phyloP scores from a whole-genome alignment of 2,329 filamentous ascomycete genomes.

The Exophiala alcalophila region DNA sequence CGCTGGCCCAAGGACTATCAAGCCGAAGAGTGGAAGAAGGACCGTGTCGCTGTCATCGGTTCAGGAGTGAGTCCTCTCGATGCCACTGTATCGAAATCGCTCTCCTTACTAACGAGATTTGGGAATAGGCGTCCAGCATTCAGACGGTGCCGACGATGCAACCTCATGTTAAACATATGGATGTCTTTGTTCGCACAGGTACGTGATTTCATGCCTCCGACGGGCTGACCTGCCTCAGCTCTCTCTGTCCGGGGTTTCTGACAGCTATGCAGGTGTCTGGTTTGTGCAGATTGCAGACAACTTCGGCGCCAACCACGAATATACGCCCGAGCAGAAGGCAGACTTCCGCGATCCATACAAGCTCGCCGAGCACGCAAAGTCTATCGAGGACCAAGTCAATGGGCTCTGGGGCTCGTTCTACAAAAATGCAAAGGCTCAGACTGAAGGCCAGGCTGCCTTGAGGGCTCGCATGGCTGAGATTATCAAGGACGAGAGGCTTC shows the following conservation, averaged over 20 bases:
- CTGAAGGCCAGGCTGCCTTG: slow-evolving; percentile 39
- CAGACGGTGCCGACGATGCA: slow-evolving; percentile 50
- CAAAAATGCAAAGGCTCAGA: slow-evolving; percentile 42
- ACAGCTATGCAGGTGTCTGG: slow-evolving; percentile 28
- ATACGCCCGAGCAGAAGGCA: slow-evolving; percentile 42
- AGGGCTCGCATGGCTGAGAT: slow-evolving; percentile 47
- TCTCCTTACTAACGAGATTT: background rate
- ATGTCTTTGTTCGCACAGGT: slow-evolving; percentile 48
- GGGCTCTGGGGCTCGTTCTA: slow-evolving; percentile 49
- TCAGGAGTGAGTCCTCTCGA: slow-evolving; percentile 38
- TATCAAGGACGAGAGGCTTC: slow-evolving; percentile 51
- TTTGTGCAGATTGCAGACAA: slow-evolving; percentile 47
- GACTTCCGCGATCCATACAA: slow-evolving; percentile 41
- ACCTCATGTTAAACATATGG: slow-evolving; percentile 45
- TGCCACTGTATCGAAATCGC: slow-evolving; percentile 7
- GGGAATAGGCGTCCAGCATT: slow-evolving; percentile 36
- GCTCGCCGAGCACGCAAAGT: slow-evolving; percentile 45
- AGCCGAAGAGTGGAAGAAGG: slow-evolving; percentile 43
- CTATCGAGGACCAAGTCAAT: slow-evolving; percentile 49
- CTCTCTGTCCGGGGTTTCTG: background rate
- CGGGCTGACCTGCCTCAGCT: slow-evolving; percentile 25
- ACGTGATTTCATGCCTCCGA: background rate
- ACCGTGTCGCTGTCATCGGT: slow-evolving; percentile 46
- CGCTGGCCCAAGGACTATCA: slow-evolving; percentile 48
- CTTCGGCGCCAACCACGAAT: slow-evolving; percentile 46